These are phyloP conservation scores for Pleurotus citrinopileatus DNA, from an alignment of 768 basidiomycete genomes.

Conservation along the genomic window DNA sequence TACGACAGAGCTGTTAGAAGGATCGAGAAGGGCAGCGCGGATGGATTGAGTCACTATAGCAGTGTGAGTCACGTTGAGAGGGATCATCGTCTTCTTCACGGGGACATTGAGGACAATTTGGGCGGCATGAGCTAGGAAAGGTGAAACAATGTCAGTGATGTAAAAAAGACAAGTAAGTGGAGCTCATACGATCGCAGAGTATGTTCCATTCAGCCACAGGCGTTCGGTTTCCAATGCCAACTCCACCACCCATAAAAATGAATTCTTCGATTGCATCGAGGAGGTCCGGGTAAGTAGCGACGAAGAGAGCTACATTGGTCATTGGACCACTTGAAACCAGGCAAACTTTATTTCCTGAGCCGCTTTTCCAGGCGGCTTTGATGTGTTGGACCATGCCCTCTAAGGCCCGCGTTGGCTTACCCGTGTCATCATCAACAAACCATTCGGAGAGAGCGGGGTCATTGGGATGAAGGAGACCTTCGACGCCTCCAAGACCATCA, in stretches of 20 bases:
- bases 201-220: slow-evolving; percentile 84
- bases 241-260: slow-evolving; percentile 91
- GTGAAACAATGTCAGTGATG: background rate
- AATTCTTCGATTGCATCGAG: slow-evolving; percentile 62
- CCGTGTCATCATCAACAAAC: slow-evolving; percentile 42
- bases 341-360: slow-evolving; percentile 57
- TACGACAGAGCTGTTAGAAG: slow-evolving; percentile 16
- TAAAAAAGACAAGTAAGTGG: background rate
- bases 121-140: slow-evolving; percentile 65
- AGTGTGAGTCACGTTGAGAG: slow-evolving; percentile 86
- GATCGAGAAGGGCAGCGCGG: slow-evolving; percentile 51
- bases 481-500: slow-evolving; percentile 83
- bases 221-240: slow-evolving; percentile 79
- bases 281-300: slow-evolving; percentile 50
- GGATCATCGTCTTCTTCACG: slow-evolving; percentile 71
- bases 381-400: slow-evolving; percentile 67
- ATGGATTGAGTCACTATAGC: slow-evolving; percentile 66
- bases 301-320: slow-evolving; percentile 73
- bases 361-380: slow-evolving; percentile 51
- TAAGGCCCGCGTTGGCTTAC: slow-evolving; percentile 48
- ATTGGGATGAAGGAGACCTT: slow-evolving; percentile 60
- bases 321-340: slow-evolving; percentile 80
- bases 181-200: slow-evolving; percentile 69
- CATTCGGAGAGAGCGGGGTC: slow-evolving; percentile 47
- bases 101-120: slow-evolving; percentile 78